Percentiles rank a stretch among this genome's conserved stretches.
phyloP scores from a whole-genome alignment of 768 basidiomycete genomes.

The Rhodosporidiobolus sp. region DNA sequence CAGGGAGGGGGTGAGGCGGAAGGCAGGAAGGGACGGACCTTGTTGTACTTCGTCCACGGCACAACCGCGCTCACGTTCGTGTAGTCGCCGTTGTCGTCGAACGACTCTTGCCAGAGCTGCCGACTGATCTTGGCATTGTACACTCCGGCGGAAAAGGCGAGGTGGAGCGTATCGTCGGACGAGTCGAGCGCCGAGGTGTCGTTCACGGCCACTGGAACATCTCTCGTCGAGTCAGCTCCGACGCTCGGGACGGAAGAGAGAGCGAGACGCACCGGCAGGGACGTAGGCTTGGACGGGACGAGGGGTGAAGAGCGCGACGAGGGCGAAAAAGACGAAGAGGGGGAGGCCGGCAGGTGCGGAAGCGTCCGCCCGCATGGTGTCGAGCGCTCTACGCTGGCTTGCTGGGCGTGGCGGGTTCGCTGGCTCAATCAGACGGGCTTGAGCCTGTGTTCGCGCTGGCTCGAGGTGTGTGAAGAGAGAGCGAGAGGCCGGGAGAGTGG shows the following conservation, averaged over 20 bases:
- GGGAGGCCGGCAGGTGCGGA: too few species aligned
- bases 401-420: too few species aligned
- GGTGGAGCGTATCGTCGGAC: constrained; percentile 46
- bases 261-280: constrained; percentile 5
- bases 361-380: too few species aligned
- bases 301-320: background rate
- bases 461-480: too few species aligned
- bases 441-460: too few species aligned
- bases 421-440: too few species aligned
- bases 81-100: constrained; percentile 51
- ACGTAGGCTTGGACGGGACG: background rate
- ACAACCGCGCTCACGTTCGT: constrained; percentile 61
- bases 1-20: fast-evolving
- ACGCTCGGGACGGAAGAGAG: background rate
- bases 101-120: constrained; percentile 22
- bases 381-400: too few species aligned
- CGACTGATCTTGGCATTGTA: constrained; percentile 24
- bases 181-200: constrained; percentile 55
- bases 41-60: constrained; percentile 36
- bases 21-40: background rate
- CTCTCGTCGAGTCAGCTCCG: constrained; percentile 54
- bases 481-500: too few species aligned
- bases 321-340: background rate
- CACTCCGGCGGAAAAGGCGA: constrained; percentile 20
- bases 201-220: constrained; percentile 67